Conservation (phyloP, 805 yeast species). For the Saccharomycopsis fodiens region DNA sequence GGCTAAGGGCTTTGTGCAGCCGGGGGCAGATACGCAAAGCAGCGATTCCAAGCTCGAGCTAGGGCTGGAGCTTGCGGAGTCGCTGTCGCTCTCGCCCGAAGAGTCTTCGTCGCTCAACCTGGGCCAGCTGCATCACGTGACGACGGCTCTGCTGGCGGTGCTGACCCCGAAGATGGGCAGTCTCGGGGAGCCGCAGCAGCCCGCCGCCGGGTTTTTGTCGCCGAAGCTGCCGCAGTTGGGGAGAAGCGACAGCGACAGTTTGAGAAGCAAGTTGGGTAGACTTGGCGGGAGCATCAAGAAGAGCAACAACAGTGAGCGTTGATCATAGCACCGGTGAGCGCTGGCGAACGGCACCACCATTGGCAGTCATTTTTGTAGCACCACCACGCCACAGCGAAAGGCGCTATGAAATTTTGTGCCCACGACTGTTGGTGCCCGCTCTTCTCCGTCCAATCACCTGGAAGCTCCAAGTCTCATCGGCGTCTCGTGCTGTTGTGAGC, state of each 20-base stretch:
- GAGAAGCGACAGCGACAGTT: conserved; percentile 4
- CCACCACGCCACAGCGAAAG: too few relatives aligned
- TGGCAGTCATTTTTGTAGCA: too few relatives aligned
- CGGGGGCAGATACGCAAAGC: conserved; percentile 8
- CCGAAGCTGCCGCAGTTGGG: conserved; percentile 10
- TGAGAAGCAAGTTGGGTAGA: conserved; percentile 22
- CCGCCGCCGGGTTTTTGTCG: conserved; percentile 3
- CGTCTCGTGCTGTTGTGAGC: too few relatives aligned
- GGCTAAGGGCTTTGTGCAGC: conserved; percentile 19
- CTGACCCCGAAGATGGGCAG: conserved; percentile 6
- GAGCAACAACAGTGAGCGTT: too few relatives aligned
- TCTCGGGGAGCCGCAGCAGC: conserved; percentile 1
- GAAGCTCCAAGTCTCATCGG: too few relatives aligned
- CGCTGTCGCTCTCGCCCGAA: conserved; percentile 7
- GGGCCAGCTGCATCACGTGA: conserved; percentile 1
- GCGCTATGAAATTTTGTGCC: too few relatives aligned
- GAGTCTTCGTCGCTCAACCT: conserved; percentile 8
- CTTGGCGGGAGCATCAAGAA: too few relatives aligned
- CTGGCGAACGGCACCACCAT: too few relatives aligned
- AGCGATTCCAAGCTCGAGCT: background rate
- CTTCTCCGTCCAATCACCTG: too few relatives aligned
- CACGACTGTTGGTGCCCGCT: too few relatives aligned
- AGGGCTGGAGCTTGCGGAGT: background rate
- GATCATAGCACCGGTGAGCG: too few relatives aligned
- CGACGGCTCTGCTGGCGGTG: background rate